Conservation (phyloP, 225 moss, liverwort and hornwort species). For the Antitrichia curtipendula region DNA sequence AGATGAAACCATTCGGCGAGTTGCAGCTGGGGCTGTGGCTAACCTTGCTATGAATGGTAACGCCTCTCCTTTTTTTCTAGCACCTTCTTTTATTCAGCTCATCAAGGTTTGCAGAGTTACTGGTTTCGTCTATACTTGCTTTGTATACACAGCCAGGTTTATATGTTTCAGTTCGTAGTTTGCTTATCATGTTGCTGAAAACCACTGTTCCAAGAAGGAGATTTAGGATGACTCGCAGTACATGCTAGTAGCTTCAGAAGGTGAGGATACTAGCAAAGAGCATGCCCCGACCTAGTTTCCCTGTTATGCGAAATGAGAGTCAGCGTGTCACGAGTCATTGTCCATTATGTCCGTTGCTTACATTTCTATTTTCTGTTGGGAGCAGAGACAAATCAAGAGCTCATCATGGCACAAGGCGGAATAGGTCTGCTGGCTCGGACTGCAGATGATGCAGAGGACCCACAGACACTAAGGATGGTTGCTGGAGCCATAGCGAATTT, state of each 20-base stretch:
- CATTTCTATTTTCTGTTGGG: not conserved
- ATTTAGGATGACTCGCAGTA: not conserved
- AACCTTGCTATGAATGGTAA: conserved; percentile 98
- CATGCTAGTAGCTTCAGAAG: not conserved
- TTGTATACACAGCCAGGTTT: not conserved
- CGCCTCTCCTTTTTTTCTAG: not conserved
- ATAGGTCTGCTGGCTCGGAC: conserved; percentile 84
- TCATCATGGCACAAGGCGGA: conserved; percentile 93
- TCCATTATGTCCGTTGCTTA: not conserved
- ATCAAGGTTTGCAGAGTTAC: not conserved
- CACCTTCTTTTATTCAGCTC: not conserved
- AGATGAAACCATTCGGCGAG: conserved; percentile 95
- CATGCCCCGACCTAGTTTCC: not conserved
- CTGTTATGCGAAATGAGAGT: not conserved
- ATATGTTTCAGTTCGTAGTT: not conserved
- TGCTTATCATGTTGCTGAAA: not conserved
- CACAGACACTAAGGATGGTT: conserved; percentile 83
- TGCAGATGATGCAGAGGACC: conserved; percentile 91
- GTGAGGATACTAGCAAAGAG: not conserved
- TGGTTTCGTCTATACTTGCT: not conserved
- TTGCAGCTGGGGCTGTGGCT: conserved; percentile 97
- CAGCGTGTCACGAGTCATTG: not conserved
- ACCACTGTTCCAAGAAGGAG: not conserved
- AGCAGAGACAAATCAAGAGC: conserved; percentile 90
- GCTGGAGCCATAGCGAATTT: conserved; percentile 91